Percentiles rank a stretch among this genome's conserved stretches.
phyloP scores from a whole-genome alignment of 768 basidiomycete species.

The Phaeotremella skinneri region DNA sequence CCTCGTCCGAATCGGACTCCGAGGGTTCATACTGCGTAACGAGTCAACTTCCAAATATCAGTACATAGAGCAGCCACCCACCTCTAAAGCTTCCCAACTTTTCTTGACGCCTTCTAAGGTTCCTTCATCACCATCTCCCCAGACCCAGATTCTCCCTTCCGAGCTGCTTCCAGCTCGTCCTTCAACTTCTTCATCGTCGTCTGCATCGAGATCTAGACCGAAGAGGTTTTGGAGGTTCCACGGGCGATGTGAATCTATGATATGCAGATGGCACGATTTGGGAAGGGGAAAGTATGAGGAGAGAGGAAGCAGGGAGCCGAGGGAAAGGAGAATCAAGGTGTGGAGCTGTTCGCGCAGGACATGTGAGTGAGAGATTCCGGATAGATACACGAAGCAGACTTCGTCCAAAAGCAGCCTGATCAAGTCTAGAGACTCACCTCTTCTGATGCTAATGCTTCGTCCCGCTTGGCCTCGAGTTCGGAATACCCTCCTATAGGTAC shows the following conservation, averaged over 20 bases:
- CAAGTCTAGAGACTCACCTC: slow-evolving; percentile 58
- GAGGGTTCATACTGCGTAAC: slow-evolving; percentile 69
- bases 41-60: not conserved
- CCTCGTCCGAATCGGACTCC: slow-evolving; percentile 53
- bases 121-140: slow-evolving; percentile 85
- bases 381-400: not conserved
- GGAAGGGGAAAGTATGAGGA: slow-evolving; percentile 57
- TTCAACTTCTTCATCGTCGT: slow-evolving; percentile 47
- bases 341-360: slow-evolving; percentile 54
- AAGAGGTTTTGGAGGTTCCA: slow-evolving; percentile 85
- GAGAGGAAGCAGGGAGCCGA: slow-evolving; percentile 84
- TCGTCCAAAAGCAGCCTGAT: not conserved
- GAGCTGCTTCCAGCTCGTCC: slow-evolving; percentile 51
- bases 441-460: slow-evolving; percentile 64
- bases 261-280: slow-evolving; percentile 68
- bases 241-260: slow-evolving; percentile 91
- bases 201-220: slow-evolving; percentile 49
- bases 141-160: slow-evolving; percentile 67
- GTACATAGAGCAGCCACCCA: slow-evolving; percentile 53
- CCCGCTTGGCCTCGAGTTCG: slow-evolving; percentile 66
- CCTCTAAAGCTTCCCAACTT: slow-evolving; percentile 81
- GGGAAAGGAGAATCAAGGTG: slow-evolving; percentile 85
- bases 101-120: slow-evolving; percentile 67
- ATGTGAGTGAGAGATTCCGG: slow-evolving; percentile 4
- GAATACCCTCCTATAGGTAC: slow-evolving; percentile 83